Evolutionary conservation across 164 flowering plant species (phyloP).

Genomic region (Taxillus chinensis): DNA sequence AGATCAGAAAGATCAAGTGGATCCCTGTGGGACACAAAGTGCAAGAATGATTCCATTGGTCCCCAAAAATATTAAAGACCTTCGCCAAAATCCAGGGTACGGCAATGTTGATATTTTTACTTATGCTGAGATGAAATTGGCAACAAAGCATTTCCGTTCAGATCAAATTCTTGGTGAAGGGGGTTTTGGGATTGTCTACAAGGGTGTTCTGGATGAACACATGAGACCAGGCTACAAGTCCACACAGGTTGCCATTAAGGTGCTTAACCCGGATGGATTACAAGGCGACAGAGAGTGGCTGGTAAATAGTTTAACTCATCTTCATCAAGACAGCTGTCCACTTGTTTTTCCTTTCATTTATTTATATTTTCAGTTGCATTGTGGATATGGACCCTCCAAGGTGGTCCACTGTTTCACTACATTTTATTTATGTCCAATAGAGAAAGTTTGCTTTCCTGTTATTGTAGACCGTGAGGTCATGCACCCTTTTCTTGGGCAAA

Average conservation of each 20-base stretch:
- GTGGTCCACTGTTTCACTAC: not conserved
- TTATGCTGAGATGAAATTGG: conserved; percentile 69
- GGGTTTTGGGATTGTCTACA: conserved; percentile 92
- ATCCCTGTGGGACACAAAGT: conserved; percentile 8
- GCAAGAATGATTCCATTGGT: conserved; percentile 16
- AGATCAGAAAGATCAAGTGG: conserved; percentile 8
- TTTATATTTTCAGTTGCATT: not conserved
- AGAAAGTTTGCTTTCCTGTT: no score
- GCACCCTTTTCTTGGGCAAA: no score
- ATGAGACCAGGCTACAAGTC: conserved; percentile 61
- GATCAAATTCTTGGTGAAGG: conserved; percentile 89
- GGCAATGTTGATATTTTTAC: conserved; percentile 64
- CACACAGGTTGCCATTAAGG: conserved; percentile 75
- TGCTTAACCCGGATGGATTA: conserved; percentile 72
- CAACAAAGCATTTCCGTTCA: conserved; percentile 78
- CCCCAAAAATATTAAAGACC: conserved; percentile 59
- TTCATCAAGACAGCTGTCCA: not conserved
- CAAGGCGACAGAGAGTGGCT: conserved; percentile 98
- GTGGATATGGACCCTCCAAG: not conserved
- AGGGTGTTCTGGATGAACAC: conserved; percentile 67
- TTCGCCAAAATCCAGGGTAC: conserved; percentile 52
- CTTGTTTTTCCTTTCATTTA: not conserved
- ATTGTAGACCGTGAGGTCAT: no score
- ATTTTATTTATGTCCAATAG: not conserved
- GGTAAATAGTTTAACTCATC: conserved; percentile 32